Evolutionary conservation across 2,329 filamentous ascomycete genomes (phyloP), one percentile per base, ranked within the genome.

Genomic region (Aspergillus viridinutans): DNA sequence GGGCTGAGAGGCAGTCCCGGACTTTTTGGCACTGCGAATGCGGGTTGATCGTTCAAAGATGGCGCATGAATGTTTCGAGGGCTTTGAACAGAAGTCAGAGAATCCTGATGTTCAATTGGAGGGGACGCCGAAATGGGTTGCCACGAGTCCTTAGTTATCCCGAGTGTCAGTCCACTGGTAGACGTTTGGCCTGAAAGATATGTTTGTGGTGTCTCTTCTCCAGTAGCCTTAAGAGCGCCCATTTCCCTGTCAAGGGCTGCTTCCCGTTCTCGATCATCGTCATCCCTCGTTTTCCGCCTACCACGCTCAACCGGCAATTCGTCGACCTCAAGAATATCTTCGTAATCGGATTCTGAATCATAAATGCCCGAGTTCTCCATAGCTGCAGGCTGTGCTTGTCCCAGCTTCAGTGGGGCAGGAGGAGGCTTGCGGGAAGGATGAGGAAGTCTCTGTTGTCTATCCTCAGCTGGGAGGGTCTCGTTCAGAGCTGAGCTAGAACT

Each of bases 331-430:
- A 90, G 74, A 38, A 89, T 82, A 61, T 92, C 89, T 58, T 94
- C 90, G 64, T 92, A 94, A 61, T 96, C 92, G 0, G 90, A 92
- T 58, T 90, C 90, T 0, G 87, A 87, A 12, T 87, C 85, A n/a
- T 87, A 84, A 23, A 76, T 72, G 26, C 75, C 75, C 2, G 74
- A 70, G 49, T 76, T 72, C 49, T 79, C 74, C 50, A 78, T 70
- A 55, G 75, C 78, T 38, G 77, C 66, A 48, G 68, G 71, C 10
- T 74, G 72, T 20, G 70, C 70, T 59, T 76, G 76, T 23, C 81
- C 81, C 25, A 97, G 80, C 68, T 92, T 87, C 54, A 97, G 74
- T 1, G 93, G 92, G 12, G 91, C 90, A 49, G 93, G 93, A 2
- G 92, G 92, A 5, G 88, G 85, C 72, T 96, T 97, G 58, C 92